phyloP scores from a whole-genome alignment of 2,329 filamentous ascomycete genomes.

The Scopulariopsis brevicaulis region DNA sequence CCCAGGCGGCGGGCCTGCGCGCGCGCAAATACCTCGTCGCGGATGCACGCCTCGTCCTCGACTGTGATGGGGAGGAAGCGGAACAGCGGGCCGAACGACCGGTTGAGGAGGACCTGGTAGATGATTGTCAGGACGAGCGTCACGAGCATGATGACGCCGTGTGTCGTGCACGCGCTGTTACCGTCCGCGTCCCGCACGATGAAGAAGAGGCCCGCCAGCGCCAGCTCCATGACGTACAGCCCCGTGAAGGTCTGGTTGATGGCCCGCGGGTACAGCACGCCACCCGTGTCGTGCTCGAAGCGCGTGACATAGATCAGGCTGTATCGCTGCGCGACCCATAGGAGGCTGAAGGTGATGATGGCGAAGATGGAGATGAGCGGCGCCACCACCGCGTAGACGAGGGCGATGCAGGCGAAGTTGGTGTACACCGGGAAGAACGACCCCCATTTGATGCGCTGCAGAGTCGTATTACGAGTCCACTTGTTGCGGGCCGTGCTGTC shows the following conservation, averaged over 20 bases:
- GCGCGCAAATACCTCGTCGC: slow-evolving; percentile 78
- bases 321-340: slow-evolving; percentile 93
- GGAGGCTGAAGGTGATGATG: slow-evolving; percentile 77
- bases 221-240: slow-evolving; percentile 88
- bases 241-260: slow-evolving; percentile 95
- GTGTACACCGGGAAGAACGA: slow-evolving; percentile 94
- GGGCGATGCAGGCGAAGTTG: slow-evolving; percentile 84
- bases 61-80: slow-evolving; percentile 88
- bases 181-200: slow-evolving; percentile 49
- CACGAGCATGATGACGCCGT: slow-evolving; percentile 78
- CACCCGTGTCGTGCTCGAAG: slow-evolving; percentile 83
- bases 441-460: slow-evolving; percentile 78
- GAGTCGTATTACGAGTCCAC: slow-evolving; percentile 70
- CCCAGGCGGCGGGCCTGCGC: slow-evolving; percentile 63
- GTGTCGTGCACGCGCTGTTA: slow-evolving; percentile 51
- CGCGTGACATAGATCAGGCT: slow-evolving; percentile 92
- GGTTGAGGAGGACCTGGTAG: slow-evolving; percentile 74
- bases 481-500: slow-evolving; percentile 77
- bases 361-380: slow-evolving; percentile 90
- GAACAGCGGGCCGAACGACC: slow-evolving; percentile 74
- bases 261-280: slow-evolving; percentile 79
- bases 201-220: slow-evolving; percentile 83
- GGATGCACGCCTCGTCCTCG: slow-evolving; percentile 86
- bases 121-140: slow-evolving; percentile 56
- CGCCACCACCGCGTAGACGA: slow-evolving; percentile 82